Conservation (phyloP, 2,329 filamentous ascomycete species). For the Gaeumannomyces sp. region DNA sequence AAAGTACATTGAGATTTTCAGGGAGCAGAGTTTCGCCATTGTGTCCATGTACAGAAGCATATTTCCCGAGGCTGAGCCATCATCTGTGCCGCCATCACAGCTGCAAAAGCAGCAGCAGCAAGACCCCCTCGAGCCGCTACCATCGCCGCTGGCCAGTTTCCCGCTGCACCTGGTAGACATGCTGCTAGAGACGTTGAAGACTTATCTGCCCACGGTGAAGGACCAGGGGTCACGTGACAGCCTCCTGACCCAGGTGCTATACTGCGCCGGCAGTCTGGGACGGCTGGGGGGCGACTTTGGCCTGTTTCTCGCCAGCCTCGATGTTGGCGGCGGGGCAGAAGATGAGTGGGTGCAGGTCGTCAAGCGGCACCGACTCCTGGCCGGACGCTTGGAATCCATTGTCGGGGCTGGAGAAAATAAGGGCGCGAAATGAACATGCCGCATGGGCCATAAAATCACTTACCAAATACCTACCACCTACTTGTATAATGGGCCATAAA, state of each 20-base stretch:
- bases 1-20: slow-evolving; percentile 93
- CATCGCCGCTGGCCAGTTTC: slow-evolving; percentile 75
- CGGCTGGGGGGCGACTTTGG: slow-evolving; percentile 90
- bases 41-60: slow-evolving; percentile 92
- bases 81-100: slow-evolving; percentile 9
- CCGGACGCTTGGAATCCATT: slow-evolving; percentile 68
- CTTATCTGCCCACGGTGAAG: slow-evolving; percentile 74
- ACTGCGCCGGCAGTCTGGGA: slow-evolving; percentile 86
- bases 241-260: slow-evolving; percentile 84
- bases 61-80: slow-evolving; percentile 49
- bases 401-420: slow-evolving; percentile 46
- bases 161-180: slow-evolving; percentile 77
- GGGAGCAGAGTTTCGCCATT: slow-evolving; percentile 94
- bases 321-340: slow-evolving; percentile 37
- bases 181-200: slow-evolving; percentile 67
- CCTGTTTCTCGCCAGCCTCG: slow-evolving; percentile 67
- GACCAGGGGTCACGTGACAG: slow-evolving; percentile 80
- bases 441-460: no score
- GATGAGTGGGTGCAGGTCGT: slow-evolving; percentile 84
- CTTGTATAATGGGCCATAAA: no score
- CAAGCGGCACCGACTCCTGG: slow-evolving; percentile 78
- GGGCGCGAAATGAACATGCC: background rate
- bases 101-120: slow-evolving; percentile 7
- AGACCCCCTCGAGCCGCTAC: slow-evolving; percentile 53
- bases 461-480: no score